Evolutionary conservation across 202 grass and related monocot species (phyloP).

Genomic region (Dendrocalamus latiflorus): DNA sequence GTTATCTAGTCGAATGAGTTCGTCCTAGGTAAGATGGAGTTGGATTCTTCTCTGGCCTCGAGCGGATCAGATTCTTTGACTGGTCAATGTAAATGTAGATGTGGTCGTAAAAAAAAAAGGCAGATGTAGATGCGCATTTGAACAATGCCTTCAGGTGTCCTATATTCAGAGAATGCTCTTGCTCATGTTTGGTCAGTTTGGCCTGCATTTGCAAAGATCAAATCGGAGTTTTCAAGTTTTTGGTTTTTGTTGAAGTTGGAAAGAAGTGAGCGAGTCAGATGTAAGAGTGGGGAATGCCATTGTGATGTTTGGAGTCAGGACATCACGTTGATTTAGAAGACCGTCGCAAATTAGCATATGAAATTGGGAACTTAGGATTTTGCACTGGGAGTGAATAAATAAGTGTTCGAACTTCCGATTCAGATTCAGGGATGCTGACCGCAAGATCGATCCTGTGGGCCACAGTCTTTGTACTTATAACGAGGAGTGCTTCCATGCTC

Average conservation of each 20-base stretch:
- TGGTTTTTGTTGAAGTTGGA: background rate
- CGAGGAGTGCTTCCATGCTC: background rate
- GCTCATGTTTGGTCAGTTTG: background rate
- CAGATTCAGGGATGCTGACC: slow-evolving; percentile 1
- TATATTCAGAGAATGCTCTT: background rate
- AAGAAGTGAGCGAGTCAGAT: background rate
- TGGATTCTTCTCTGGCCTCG: background rate
- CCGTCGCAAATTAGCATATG: background rate
- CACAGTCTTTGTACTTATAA: background rate
- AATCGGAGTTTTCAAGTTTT: background rate
- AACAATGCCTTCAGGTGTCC: background rate
- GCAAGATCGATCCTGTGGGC: background rate
- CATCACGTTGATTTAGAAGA: background rate
- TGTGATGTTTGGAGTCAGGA: background rate
- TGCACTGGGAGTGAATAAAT: no score
- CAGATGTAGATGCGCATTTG: background rate
- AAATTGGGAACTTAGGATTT: background rate
- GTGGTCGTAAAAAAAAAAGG: background rate
- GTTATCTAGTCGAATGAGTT: background rate
- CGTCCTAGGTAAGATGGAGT: background rate
- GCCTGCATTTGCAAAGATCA: background rate
- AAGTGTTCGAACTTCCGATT: background rate
- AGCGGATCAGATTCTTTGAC: slow-evolving; percentile 14
- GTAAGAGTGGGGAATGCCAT: background rate
- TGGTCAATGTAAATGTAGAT: background rate